Evolutionary conservation across 2,329 filamentous ascomycete species (phyloP).

Genomic region (Apiospora kogelbergensis): DNA sequence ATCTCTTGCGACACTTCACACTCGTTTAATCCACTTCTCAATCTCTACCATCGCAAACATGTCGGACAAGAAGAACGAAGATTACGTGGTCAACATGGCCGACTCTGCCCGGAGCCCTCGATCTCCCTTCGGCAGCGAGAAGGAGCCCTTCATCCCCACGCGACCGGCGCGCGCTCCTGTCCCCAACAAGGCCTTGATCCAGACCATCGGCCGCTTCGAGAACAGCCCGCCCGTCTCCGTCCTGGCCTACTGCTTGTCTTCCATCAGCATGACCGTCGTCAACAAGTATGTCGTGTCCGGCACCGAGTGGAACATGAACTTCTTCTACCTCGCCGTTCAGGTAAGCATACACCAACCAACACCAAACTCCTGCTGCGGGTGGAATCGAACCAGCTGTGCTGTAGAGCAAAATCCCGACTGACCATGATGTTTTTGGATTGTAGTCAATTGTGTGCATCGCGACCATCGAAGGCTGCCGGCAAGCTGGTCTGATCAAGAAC

Average conservation of each 20-base stretch:
- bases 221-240: slow-evolving; percentile 82
- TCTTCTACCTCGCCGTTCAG: slow-evolving; percentile 91
- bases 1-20: slow-evolving; percentile 4
- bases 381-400: not conserved
- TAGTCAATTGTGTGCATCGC: slow-evolving; percentile 87
- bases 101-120: slow-evolving; percentile 48
- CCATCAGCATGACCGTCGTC: slow-evolving; percentile 99
- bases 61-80: slow-evolving; percentile 88
- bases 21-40: not conserved
- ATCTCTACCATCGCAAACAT: slow-evolving; percentile 47
- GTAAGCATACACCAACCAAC: slow-evolving; percentile 51
- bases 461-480: slow-evolving; percentile 82
- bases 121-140: slow-evolving; percentile 48
- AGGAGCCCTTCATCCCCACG: slow-evolving; percentile 47
- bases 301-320: slow-evolving; percentile 89
- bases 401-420: not conserved
- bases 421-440: slow-evolving; percentile 13
- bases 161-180: slow-evolving; percentile 40
- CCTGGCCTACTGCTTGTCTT: slow-evolving; percentile 86
- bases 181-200: not conserved
- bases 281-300: slow-evolving; percentile 99
- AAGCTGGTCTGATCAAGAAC: slow-evolving; percentile 77
- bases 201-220: slow-evolving; percentile 51
- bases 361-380: not conserved
- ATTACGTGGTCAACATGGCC: slow-evolving; percentile 71